Percentiles rank a stretch among this genome's conserved stretches.
phyloP scores from a whole-genome alignment of 495 filamentous ascomycete genomes.

The Neurospora terricola region DNA sequence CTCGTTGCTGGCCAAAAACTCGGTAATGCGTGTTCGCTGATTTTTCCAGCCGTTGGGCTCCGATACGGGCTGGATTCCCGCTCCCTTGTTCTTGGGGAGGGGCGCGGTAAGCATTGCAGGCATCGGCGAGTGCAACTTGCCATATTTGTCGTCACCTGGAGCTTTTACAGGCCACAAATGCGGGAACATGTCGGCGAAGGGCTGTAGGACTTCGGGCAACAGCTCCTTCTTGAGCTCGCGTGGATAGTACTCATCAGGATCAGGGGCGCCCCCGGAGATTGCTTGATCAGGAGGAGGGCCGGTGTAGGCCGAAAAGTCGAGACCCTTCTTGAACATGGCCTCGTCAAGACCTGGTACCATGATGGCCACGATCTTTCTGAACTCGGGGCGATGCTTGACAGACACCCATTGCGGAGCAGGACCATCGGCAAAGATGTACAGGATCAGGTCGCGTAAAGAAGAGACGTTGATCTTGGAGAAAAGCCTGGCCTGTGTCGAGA shows the following conservation, averaged over 20 bases:
- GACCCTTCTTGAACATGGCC: constrained; percentile 72
- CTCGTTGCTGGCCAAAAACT: constrained; percentile 57
- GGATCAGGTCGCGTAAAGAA: constrained; percentile 67
- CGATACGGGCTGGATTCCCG: constrained; percentile 45
- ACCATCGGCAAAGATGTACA: constrained; percentile 89
- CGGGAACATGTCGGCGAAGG: constrained; percentile 71
- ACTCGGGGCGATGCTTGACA: constrained; percentile 60
- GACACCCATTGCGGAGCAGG: constrained; percentile 77
- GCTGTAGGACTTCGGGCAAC: constrained; percentile 54
- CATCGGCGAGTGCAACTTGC: constrained; percentile 74
- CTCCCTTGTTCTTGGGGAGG: constrained; percentile 51
- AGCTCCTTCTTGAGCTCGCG: constrained; percentile 46
- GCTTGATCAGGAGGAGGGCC: constrained; percentile 21
- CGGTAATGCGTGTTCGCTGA: constrained; percentile 66
- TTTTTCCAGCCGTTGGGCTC: constrained; percentile 52
- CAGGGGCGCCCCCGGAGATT: constrained; percentile 25
- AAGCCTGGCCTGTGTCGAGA: constrained; percentile 56
- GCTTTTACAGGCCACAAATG: constrained; percentile 84
- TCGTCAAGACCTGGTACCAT: constrained; percentile 90
- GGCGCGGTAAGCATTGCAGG: constrained; percentile 63
- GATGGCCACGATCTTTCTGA: constrained; percentile 79
- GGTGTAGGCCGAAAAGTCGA: constrained; percentile 40
- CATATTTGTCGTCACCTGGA: constrained; percentile 71
- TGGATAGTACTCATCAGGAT: constrained; percentile 65
- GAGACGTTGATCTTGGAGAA: constrained; percentile 64